Base-by-base conservation (phyloP, 2,329 filamentous ascomycete species). In the Juglanconis juglandina region DNA sequence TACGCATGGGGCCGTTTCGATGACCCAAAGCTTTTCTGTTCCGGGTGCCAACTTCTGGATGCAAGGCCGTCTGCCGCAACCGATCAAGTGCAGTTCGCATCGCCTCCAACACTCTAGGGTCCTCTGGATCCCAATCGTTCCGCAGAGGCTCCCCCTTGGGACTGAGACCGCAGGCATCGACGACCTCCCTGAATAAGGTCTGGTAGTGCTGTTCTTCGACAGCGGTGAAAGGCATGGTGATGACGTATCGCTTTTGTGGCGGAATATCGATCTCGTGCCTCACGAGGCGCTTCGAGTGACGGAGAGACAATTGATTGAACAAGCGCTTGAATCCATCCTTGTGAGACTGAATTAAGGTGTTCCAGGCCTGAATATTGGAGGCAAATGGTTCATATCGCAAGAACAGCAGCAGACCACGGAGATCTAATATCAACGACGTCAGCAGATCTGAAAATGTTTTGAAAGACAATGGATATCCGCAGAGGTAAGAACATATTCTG, bases 131-230 rank as follows among this genome's bases (percentile, higher is more conserved):
- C 88, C 90, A 96, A 3, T 85, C 79, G 3, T 81, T 80, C 3
- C 68, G 64, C 0, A 85, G 62, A 0, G 92, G 90, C 2, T 76
- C 77, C 0, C 94, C 93, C 33, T 85, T 77, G 0, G 77, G 68
- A 66, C 86, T 81, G 6, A 98, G 72, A 1, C 84, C 87, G 63
- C 87, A 90, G 1, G 85, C 84, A 34, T 87, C 80, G 55, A 87
- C 87, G 84, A 96, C 92, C 63, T 90, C 80, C 52, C 86, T 82
- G 69, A 94, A 92, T 2, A 96, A 73, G 6, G 87, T 84, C 47
- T 83, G 81, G 68, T 98, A 98, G 69, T 96, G 87, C 69, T 97
- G 91, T 69, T 97, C 91, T 70, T 98, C 95, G 10, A 98, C 85
- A 0, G 91, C 86, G 0, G 90, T 95, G 68, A 98, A 96, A 0